These are phyloP conservation scores for Xylariaceae sp. DNA, from an alignment of 2,329 filamentous ascomycete species.

Conservation along the genomic window DNA sequence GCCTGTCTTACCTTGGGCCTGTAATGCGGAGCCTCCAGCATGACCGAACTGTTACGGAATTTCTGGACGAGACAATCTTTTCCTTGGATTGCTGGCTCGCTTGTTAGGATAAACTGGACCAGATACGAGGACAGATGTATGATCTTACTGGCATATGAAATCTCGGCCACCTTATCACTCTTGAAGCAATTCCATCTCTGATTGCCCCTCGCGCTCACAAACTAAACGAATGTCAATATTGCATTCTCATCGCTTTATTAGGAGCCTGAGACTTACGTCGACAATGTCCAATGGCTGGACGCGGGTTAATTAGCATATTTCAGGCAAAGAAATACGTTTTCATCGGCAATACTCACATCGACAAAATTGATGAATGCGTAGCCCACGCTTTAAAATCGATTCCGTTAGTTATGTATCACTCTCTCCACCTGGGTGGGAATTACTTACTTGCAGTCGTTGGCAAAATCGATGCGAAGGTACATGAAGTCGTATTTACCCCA, in stretches of 20 bases:
- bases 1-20: conserved; percentile 68
- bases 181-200: conserved; percentile 76
- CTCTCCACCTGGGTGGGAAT: not conserved
- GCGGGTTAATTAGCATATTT: conserved; percentile 44
- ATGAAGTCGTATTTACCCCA: conserved; percentile 88
- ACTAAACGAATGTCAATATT: conserved; percentile 41
- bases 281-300: conserved; percentile 65
- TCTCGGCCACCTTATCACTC: conserved; percentile 77
- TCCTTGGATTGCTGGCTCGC: conserved; percentile 71
- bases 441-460: conserved; percentile 73
- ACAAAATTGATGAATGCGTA: conserved; percentile 97
- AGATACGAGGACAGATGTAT: conserved; percentile 16
- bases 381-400: conserved; percentile 61
- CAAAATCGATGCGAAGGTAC: conserved; percentile 87
- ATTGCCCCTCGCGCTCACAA: conserved; percentile 64
- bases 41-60: conserved; percentile 94
- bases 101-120: conserved; percentile 24
- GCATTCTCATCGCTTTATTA: not conserved
- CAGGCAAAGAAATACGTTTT: conserved; percentile 13
- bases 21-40: conserved; percentile 77
- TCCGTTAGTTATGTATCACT: conserved; percentile 25
- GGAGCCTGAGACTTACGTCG: conserved; percentile 43
- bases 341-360: conserved; percentile 50
- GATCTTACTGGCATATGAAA: conserved; percentile 86
- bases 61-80: conserved; percentile 87